Percentiles rank a stretch among this genome's conserved stretches.
These are phyloP conservation scores for Hyphopichia khmerensis DNA, from an alignment of 1,139 yeast species.

Conservation along the genomic window DNA sequence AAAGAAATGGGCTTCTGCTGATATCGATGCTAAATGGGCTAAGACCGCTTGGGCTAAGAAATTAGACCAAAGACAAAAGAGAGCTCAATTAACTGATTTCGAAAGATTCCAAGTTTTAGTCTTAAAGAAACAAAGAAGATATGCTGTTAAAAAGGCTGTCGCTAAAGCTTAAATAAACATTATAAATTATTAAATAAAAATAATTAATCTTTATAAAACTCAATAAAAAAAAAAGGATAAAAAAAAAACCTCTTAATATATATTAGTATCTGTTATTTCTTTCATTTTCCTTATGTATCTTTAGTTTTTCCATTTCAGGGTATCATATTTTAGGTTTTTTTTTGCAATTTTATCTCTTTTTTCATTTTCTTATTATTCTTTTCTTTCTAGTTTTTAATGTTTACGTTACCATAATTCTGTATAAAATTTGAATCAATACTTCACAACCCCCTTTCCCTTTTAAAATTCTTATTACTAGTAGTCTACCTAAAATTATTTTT, in stretches of 20 bases:
- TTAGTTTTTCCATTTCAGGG: slow-evolving; percentile 24
- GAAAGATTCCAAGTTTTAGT: slow-evolving; percentile 99
- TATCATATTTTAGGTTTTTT: slow-evolving; percentile 20
- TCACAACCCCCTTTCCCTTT: not conserved
- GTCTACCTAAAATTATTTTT: too few species aligned
- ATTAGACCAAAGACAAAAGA: slow-evolving; percentile 90
- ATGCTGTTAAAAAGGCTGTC: slow-evolving; percentile 78
- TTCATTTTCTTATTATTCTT: not conserved
- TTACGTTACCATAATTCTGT: slow-evolving; percentile 19
- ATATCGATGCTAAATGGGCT: slow-evolving; percentile 87
- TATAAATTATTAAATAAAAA: slow-evolving; percentile 1
- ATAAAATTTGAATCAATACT: not conserved
- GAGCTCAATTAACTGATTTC: slow-evolving; percentile 91
- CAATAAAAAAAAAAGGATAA: not conserved
- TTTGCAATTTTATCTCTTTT: not conserved
- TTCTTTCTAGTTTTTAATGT: slow-evolving; percentile 28
- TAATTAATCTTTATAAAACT: not conserved
- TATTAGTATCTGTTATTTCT: slow-evolving; percentile 4
- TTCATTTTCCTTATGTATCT: slow-evolving; percentile 4
- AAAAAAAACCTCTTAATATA: slow-evolving; percentile 1
- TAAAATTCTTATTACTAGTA: not conserved
- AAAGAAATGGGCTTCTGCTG: slow-evolving; percentile 94
- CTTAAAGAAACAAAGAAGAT: slow-evolving; percentile 96
- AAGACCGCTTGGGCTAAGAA: slow-evolving; percentile 96
- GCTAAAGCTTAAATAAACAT: slow-evolving; percentile 71